Percentiles rank a stretch among this genome's conserved stretches.
phyloP scores from a whole-genome alignment of 331 rosid genomes.

The Malus hybrid region DNA sequence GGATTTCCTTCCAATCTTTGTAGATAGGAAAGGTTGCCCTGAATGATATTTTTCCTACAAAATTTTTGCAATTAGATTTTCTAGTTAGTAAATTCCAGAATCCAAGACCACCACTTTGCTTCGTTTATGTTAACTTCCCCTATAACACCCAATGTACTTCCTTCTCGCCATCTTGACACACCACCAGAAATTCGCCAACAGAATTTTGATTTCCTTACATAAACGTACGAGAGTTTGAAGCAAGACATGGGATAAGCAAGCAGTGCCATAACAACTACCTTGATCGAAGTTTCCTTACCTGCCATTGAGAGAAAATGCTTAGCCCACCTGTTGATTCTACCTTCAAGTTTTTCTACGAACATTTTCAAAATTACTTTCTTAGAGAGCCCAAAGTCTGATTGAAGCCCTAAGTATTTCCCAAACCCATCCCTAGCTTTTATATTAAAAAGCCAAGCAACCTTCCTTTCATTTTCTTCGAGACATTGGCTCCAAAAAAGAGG shows the following conservation, averaged over 20 bases:
- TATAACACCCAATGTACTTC: not conserved
- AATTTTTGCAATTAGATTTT: too few species aligned
- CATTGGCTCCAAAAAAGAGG: too few species aligned
- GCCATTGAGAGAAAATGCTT: too few species aligned
- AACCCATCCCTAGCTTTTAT: not conserved
- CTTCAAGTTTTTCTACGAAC: not conserved
- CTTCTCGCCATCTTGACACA: not conserved
- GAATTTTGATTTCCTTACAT: not conserved
- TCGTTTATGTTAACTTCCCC: not conserved
- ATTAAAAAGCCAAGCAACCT: too few species aligned
- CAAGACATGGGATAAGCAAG: not conserved
- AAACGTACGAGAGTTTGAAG: not conserved
- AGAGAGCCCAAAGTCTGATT: not conserved
- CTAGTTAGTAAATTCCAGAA: too few species aligned
- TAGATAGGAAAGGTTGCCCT: too few species aligned
- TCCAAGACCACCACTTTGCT: not conserved
- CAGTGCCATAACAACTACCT: not conserved
- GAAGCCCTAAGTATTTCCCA: not conserved
- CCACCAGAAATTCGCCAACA: not conserved
- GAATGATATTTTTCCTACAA: too few species aligned
- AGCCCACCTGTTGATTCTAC: not conserved
- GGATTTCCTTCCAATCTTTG: too few species aligned
- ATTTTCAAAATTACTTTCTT: too few species aligned
- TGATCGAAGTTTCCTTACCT: too few species aligned
- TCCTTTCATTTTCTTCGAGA: too few species aligned